These are phyloP conservation scores for Viola odorata DNA, from an alignment of 345 rosid genomes.

Conservation along the genomic window DNA sequence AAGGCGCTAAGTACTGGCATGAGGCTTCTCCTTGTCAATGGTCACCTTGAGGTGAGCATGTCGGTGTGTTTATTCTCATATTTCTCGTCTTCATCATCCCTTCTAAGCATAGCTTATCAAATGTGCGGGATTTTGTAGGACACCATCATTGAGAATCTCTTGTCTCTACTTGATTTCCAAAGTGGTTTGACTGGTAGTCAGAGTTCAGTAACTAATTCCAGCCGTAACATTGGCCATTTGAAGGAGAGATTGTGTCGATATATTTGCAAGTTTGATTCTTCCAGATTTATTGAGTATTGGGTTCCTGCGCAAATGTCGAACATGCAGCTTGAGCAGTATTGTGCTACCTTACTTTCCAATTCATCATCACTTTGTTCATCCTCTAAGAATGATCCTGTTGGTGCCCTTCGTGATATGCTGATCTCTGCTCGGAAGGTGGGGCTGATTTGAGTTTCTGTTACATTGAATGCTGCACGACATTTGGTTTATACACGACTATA, in stretches of 20 bases:
- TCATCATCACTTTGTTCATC: conserved; percentile 49
- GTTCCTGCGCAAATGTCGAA: conserved; percentile 75
- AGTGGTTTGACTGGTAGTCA: conserved; percentile 9
- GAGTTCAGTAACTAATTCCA: conserved; percentile 16
- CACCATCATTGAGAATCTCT: conserved; percentile 23
- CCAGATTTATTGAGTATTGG: conserved; percentile 76
- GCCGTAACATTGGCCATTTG: conserved; percentile 17
- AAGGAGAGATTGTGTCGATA: conserved; percentile 37
- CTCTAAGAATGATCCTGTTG: conserved; percentile 52
- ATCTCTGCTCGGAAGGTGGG: conserved; percentile 62
- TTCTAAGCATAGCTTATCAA: conserved; percentile 8
- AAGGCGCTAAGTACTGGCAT: conserved; percentile 29
- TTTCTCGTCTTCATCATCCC: not conserved
- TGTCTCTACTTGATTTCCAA: conserved; percentile 31
- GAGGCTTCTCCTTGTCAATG: conserved; percentile 42
- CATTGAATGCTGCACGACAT: not conserved
- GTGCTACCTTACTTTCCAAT: conserved; percentile 58
- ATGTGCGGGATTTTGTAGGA: conserved; percentile 37
- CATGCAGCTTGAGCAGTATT: conserved; percentile 90
- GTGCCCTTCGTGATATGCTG: conserved; percentile 53
- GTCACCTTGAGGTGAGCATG: conserved; percentile 43
- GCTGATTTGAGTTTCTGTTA: not conserved
- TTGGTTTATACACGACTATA: too few species aligned
- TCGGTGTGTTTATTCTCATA: conserved; percentile 3
- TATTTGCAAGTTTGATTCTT: conserved; percentile 38